Evolutionary conservation across 108 stramenopile species (phyloP).

Genomic region (Pseudonitzschia multiseries): DNA sequence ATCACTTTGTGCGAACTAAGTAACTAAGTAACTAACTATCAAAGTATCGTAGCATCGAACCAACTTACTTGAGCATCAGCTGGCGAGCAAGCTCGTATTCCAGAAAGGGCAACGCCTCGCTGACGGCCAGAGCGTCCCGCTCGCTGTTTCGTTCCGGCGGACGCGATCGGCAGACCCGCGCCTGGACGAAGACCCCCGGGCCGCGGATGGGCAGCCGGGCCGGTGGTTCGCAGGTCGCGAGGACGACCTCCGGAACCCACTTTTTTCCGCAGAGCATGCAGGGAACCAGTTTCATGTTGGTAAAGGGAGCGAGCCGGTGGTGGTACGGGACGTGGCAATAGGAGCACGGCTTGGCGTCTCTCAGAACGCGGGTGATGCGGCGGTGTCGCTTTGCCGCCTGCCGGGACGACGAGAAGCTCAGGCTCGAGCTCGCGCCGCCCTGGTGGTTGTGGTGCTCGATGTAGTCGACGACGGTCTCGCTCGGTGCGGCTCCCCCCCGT

Average conservation of each 20-base stretch:
- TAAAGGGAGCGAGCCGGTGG: slow-evolving; percentile 90
- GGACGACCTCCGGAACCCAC: slow-evolving; percentile 78
- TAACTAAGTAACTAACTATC: too few species aligned
- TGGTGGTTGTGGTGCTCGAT: neutral
- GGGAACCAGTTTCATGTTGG: slow-evolving; percentile 94
- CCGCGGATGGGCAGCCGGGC: slow-evolving; percentile 84
- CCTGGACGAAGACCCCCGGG: slow-evolving; percentile 91
- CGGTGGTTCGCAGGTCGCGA: slow-evolving; percentile 49
- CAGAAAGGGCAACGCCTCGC: slow-evolving; percentile 90
- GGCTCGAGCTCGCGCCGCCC: neutral
- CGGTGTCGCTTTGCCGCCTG: slow-evolving; percentile 1
- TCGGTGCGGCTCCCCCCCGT: neutral
- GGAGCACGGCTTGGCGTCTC: slow-evolving; percentile 81
- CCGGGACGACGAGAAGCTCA: neutral
- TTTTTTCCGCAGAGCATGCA: slow-evolving; percentile 92
- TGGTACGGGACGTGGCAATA: slow-evolving; percentile 97
- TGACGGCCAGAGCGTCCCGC: slow-evolving; percentile 87
- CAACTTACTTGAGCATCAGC: slow-evolving; percentile 87
- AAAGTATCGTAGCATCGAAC: too few species aligned
- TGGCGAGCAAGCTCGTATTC: slow-evolving; percentile 96
- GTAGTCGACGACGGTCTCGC: neutral
- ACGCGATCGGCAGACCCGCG: slow-evolving; percentile 89
- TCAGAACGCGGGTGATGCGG: slow-evolving; percentile 46
- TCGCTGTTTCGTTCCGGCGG: slow-evolving; percentile 77
- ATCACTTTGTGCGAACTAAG: neutral